Percentiles rank a stretch among this genome's conserved stretches.
phyloP scores from a whole-genome alignment of 768 basidiomycete genomes.

The Coprinopsis marcescibilis region DNA sequence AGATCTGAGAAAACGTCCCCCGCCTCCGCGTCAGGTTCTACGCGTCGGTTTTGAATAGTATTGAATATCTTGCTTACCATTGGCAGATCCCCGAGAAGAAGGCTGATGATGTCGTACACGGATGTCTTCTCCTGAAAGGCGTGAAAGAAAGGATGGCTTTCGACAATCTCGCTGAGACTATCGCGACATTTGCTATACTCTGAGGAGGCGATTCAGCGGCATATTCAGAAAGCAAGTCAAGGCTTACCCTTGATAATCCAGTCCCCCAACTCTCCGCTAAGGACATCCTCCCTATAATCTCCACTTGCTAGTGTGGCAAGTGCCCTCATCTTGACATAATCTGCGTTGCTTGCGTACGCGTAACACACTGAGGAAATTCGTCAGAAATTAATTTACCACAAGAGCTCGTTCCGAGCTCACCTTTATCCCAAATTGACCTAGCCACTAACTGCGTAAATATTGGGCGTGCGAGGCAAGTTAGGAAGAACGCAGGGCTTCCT shows the following conservation, averaged over 20 bases:
- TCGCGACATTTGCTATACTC: slow-evolving; percentile 1
- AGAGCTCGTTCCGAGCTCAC: slow-evolving; percentile 4
- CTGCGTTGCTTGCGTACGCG: slow-evolving; percentile 17
- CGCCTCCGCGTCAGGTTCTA: too few species aligned
- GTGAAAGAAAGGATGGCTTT: neutral
- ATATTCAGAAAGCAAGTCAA: neutral
- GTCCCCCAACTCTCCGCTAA: slow-evolving; percentile 4
- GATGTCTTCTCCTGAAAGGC: neutral
- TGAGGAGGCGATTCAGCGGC: neutral
- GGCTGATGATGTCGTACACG: neutral
- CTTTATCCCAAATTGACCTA: slow-evolving; percentile 6
- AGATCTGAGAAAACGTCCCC: neutral
- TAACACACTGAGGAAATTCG: neutral
- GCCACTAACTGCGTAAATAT: neutral
- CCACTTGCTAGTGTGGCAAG: slow-evolving; percentile 12
- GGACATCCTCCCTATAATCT: slow-evolving; percentile 6
- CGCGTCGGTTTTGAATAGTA: too few species aligned
- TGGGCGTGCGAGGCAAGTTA: slow-evolving; percentile 4
- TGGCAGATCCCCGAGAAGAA: neutral
- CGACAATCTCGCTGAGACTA: neutral
- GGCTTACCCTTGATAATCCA: slow-evolving; percentile 8
- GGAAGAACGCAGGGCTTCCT: slow-evolving; percentile 6
- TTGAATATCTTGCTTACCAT: too few species aligned
- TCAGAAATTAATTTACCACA: neutral
- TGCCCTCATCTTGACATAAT: slow-evolving; percentile 25